Percentiles rank a stretch among this genome's conserved stretches.
phyloP scores from a whole-genome alignment of 768 basidiomycete genomes.

The Roridomyces roridus region DNA sequence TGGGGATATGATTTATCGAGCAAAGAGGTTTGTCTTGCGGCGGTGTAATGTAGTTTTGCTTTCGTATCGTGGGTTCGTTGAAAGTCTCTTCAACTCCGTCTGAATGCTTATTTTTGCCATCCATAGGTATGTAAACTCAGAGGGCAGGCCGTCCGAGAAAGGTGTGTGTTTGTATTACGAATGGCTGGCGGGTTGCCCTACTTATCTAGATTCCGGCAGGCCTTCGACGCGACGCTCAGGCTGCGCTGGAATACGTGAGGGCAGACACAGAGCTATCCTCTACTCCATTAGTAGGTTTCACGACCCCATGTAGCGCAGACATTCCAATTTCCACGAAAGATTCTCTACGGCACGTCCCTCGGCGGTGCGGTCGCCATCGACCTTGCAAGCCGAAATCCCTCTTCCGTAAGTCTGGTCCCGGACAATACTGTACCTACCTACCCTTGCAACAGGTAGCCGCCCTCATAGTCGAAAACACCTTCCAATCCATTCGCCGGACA shows the following conservation, averaged over 20 bases:
- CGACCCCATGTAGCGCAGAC: background rate
- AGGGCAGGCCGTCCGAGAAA: constrained; percentile 23
- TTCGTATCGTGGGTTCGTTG: constrained; percentile 22
- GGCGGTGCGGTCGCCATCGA: constrained; percentile 79
- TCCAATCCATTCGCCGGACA: too few species aligned
- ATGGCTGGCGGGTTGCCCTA: background rate
- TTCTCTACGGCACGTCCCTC: constrained; percentile 65
- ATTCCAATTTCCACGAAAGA: constrained; percentile 32
- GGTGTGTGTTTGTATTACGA: background rate
- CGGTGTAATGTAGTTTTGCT: constrained; percentile 25
- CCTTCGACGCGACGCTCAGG: constrained; percentile 26
- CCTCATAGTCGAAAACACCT: constrained; percentile 77
- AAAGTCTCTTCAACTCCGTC: too few species aligned
- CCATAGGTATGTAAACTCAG: constrained; percentile 17
- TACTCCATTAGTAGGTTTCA: constrained; percentile 21
- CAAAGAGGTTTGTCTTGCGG: background rate
- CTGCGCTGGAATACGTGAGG: constrained; percentile 20
- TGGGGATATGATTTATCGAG: constrained; percentile 1
- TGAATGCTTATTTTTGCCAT: background rate
- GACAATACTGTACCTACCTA: background rate
- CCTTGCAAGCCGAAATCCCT: constrained; percentile 62
- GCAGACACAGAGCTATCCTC: constrained; percentile 5
- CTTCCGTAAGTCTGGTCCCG: constrained; percentile 41
- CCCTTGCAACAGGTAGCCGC: constrained; percentile 52
- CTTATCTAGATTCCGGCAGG: too few species aligned